Conservation (phyloP, 768 basidiomycete species). For the Leucocoprinus sp. region DNA sequence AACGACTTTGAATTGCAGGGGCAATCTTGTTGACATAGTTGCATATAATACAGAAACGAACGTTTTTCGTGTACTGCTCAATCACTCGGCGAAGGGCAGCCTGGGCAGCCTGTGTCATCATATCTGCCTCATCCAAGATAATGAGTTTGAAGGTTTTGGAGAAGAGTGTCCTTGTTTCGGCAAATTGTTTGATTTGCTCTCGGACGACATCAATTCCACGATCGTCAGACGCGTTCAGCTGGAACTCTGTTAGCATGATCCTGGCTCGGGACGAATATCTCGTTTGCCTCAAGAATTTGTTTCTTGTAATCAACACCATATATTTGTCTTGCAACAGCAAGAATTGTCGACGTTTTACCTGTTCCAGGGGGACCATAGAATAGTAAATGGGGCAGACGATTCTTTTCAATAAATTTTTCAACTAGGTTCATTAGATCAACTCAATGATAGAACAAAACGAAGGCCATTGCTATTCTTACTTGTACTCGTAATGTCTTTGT, state of each 20-base stretch:
- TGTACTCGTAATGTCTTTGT: constrained; percentile 89
- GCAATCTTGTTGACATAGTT: constrained; percentile 99
- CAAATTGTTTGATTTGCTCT: constrained; percentile 98
- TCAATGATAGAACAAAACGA: not conserved
- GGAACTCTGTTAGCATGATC: not conserved
- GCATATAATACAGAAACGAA: constrained; percentile 99
- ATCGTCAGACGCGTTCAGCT: constrained; percentile 98
- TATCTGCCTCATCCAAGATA: constrained; percentile 98
- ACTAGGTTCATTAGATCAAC: constrained; percentile 40
- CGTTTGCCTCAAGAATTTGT: constrained; percentile 83
- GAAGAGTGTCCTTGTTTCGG: constrained; percentile 87
- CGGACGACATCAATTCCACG: constrained; percentile 98
- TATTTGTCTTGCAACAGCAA: constrained; percentile 91
- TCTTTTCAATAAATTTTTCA: constrained; percentile 94
- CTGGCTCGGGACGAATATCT: not conserved
- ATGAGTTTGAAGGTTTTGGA: constrained; percentile 96
- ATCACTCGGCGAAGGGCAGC: constrained; percentile 95
- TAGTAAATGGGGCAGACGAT: constrained; percentile 86
- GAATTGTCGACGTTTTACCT: constrained; percentile 95
- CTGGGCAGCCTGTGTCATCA: constrained; percentile 99
- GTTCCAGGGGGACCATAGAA: constrained; percentile 99
- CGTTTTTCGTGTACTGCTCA: constrained; percentile 97
- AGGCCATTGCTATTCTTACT: constrained; percentile 44
- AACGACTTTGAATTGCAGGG: constrained; percentile 97
- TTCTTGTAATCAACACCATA: constrained; percentile 83